Evolutionary conservation across 1,284 basidiomycete species (phyloP).

Genomic region (Puccinia coronata): DNA sequence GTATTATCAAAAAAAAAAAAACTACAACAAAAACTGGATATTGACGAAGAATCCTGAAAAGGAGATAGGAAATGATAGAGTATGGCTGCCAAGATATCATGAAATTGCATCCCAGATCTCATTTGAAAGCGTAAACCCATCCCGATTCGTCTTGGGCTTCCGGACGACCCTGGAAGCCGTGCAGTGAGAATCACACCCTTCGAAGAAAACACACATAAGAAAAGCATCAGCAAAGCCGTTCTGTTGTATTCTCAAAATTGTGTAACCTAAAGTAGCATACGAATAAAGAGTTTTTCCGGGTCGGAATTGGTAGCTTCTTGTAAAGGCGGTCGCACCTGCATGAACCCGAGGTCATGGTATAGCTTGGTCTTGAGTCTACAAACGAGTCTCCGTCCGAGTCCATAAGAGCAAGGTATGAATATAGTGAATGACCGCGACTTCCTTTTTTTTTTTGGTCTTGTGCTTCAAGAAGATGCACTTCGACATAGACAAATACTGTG

Average conservation of each 20-base stretch:
- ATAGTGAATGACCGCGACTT: too few species aligned
- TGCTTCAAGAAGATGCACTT: too few species aligned
- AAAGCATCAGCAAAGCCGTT: slow-evolving; percentile 2
- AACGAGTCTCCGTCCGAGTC: neutral
- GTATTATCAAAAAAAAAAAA: neutral
- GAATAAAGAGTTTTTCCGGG: slow-evolving; percentile 32
- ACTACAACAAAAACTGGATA: neutral
- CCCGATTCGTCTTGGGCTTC: slow-evolving; percentile 38
- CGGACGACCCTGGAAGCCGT: slow-evolving; percentile 27
- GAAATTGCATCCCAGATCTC: slow-evolving; percentile 41
- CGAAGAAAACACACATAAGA: neutral
- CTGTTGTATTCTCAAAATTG: neutral
- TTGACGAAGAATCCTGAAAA: neutral
- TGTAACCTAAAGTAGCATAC: neutral
- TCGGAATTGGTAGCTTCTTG: neutral
- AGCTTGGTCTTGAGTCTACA: slow-evolving; percentile 40
- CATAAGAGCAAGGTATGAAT: too few species aligned
- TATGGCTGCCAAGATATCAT: neutral
- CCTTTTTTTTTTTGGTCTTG: too few species aligned
- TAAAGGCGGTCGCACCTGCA: slow-evolving; percentile 16
- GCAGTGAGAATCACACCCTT: slow-evolving; percentile 39
- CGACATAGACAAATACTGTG: too few species aligned
- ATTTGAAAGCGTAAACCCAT: slow-evolving; percentile 36
- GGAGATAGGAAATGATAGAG: neutral
- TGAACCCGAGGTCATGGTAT: slow-evolving; percentile 43